Evolutionary conservation across 257 asterid species (phyloP), one percentile per base, ranked within the genome.

Genomic region (Handroanthus guayacan): DNA sequence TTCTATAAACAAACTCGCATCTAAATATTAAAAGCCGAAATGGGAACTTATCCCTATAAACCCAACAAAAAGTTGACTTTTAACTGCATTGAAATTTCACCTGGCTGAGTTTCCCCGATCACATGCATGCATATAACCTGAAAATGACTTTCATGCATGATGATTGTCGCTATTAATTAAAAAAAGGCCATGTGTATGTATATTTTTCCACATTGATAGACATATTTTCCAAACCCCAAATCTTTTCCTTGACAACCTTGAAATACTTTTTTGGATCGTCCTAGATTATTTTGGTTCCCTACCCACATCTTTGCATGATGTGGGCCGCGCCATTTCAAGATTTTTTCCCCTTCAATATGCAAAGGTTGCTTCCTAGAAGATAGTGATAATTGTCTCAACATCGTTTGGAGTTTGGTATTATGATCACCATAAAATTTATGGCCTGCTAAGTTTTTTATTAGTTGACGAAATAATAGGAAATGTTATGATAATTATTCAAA

Each of bases 191-290:
- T 36, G 13, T 69, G 34, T 50, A 11, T 68, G 13, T 12, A 6
- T 9, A 5, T 14, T 31, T 51, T 80, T 75, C 78, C 75, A 75
- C 81, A 48, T 6, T 76, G 84, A 81, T 58, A n/a, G 76, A 55
- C 9, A 72, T 67, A 52, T 62, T 60, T 76, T 71, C 38, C 56
- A 4, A 66, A 67, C 73, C 44, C 74, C 56, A 68, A 68, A 68
- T 68, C 74, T 68, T 68, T 68, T 68, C 38, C 61, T 68, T 50
- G 14, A 50, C 61, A 45, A 68, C 47, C 20, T 47, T 5, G 48
- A 68, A 25, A 1, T 68, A 62, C 48, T 62, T 62, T 55, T 62
- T 62, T 62, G 47, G 20, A 62, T 43, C 31, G 13, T 36, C 4
- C 9, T 36, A 10, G 38, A 57, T 13, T 18, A 18, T 17, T 63